Evolutionary conservation across 768 basidiomycete genomes (phyloP).

Genomic region (Suillus placidus): DNA sequence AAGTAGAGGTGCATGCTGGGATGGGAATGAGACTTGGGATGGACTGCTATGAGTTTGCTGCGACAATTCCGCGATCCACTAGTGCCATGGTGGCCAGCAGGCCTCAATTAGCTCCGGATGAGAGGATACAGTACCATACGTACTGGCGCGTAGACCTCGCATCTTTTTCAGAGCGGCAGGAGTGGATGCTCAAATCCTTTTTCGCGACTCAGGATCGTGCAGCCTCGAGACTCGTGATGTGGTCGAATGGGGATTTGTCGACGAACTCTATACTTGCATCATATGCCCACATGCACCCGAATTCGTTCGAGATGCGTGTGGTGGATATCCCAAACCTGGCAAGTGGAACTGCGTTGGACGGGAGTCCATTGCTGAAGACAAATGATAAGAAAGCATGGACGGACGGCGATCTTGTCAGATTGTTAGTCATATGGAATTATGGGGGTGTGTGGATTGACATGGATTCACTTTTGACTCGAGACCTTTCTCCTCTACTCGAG

Average conservation of each 20-base stretch:
- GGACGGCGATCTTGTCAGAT: slow-evolving; percentile 89
- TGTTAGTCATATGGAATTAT: slow-evolving; percentile 85
- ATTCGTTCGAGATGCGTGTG: slow-evolving; percentile 67
- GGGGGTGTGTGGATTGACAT: slow-evolving; percentile 98
- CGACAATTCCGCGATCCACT: slow-evolving; percentile 58
- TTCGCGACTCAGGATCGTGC: slow-evolving; percentile 85
- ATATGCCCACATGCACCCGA: slow-evolving; percentile 66
- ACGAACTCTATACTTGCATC: slow-evolving; percentile 55
- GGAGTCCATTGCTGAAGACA: slow-evolving; percentile 58
- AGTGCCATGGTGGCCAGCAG: not conserved
- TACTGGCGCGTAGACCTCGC: slow-evolving; percentile 94
- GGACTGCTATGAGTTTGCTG: slow-evolving; percentile 93
- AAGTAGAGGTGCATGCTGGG: slow-evolving; percentile 78
- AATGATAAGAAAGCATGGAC: slow-evolving; percentile 87
- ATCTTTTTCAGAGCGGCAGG: slow-evolving; percentile 79
- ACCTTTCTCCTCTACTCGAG: slow-evolving; percentile 83
- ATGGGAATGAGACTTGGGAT: slow-evolving; percentile 75
- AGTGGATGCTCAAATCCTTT: slow-evolving; percentile 90
- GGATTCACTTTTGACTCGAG: slow-evolving; percentile 91
- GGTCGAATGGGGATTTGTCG: slow-evolving; percentile 86
- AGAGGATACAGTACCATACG: slow-evolving; percentile 77
- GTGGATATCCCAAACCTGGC: slow-evolving; percentile 73
- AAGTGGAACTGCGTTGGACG: slow-evolving; percentile 75
- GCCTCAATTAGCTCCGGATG: slow-evolving; percentile 32
- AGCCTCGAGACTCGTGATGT: slow-evolving; percentile 72